Evolutionary conservation across 2,329 filamentous ascomycete species (phyloP), one percentile per base, ranked within the genome.

Genomic region (Fusarium equiseti): DNA sequence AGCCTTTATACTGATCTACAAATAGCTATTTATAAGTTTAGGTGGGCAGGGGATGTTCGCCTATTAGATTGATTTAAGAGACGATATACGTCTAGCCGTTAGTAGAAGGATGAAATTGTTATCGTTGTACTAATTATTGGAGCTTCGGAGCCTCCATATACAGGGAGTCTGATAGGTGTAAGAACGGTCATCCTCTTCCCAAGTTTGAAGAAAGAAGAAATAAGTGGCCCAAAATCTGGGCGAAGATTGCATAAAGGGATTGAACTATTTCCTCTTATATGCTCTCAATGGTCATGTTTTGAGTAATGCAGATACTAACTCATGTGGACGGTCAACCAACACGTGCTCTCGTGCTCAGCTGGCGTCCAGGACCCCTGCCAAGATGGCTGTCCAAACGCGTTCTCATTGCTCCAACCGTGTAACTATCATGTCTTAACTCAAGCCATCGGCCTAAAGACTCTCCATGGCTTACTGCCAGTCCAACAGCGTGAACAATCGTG

Each of bases 271-370:
- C 18, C 16, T 38, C n/a, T 38, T 4, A 6, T 38, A 38, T 18
- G 6, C 35, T 38, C 35, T 38, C 10, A 11, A n/a, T 16, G 35
- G 35, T n/a, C 35, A 38, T 38, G 10, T n/a, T n/a, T 38, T 38
- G 35, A 11, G 35, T 9, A 38, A n/a, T 11, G 18, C 6, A n/a
- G 35, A 38, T n/a, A n/a, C 16, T 10, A 10, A 27, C 26, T 27
- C 9, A 27, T 27, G 26, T 9, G 26, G 32, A 8, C 24, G 10
- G 13, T 29, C 6, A 1, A 16, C 2, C 6, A n/a, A 35, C 73
- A 75, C 71, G 71, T 75, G 73, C 52, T 22, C 27, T 60, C 73
- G 73, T 60, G 73, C 63, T 63, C 46, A 45, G 22, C 48, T 73
- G 69, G 73, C 53, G 66, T 49, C 16, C 20, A 18, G 16, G 35